phyloP scores from a whole-genome alignment of 2,329 filamentous ascomycete species.

The Aciculosporium take region DNA sequence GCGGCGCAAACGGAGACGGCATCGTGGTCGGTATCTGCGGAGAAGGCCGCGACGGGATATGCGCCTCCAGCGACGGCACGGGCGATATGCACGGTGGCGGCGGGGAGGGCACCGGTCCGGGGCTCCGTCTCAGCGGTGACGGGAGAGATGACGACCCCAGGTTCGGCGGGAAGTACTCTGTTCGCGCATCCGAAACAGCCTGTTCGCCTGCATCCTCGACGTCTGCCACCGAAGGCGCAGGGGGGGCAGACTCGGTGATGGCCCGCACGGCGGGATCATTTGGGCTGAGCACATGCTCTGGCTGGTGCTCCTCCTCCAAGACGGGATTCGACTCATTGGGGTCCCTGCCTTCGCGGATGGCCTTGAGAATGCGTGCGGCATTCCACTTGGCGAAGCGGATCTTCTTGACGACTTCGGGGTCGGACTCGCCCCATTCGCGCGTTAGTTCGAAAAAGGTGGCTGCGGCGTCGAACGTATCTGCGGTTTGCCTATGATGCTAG shows the following conservation, averaged over 20 bases:
- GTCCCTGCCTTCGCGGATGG: slow-evolving; percentile 78
- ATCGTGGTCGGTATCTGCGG: slow-evolving; percentile 15
- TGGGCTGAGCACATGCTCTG: slow-evolving; percentile 39
- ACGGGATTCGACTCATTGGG: slow-evolving; percentile 81
- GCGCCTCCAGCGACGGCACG: slow-evolving; percentile 5
- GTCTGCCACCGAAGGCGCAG: slow-evolving; percentile 38
- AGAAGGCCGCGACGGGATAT: slow-evolving; percentile 16
- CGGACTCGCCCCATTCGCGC: slow-evolving; percentile 65
- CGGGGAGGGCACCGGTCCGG: slow-evolving; percentile 10
- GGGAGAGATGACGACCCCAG: slow-evolving; percentile 18
- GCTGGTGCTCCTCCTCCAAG: slow-evolving; percentile 22
- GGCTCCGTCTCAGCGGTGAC: slow-evolving; percentile 20
- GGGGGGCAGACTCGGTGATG: slow-evolving; percentile 18
- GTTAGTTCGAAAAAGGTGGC: slow-evolving; percentile 83
- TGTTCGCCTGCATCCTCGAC: slow-evolving; percentile 29
- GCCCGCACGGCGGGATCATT: slow-evolving; percentile 51
- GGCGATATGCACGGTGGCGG: slow-evolving; percentile 10
- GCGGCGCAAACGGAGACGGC: slow-evolving; percentile 12
- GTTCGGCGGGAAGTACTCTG: slow-evolving; percentile 21
- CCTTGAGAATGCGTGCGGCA: slow-evolving; percentile 77
- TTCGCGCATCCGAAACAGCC: slow-evolving; percentile 12
- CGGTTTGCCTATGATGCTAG: slow-evolving; percentile 71
- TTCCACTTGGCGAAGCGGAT: slow-evolving; percentile 97
- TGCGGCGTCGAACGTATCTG: slow-evolving; percentile 84
- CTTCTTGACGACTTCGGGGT: slow-evolving; percentile 66